A percentile compares a stretch with the other conserved stretches of the same genome.
These are phyloP conservation scores for Jacaranda mimosifolia DNA, from an alignment of 257 asterid genomes.

Conservation along the genomic window DNA sequence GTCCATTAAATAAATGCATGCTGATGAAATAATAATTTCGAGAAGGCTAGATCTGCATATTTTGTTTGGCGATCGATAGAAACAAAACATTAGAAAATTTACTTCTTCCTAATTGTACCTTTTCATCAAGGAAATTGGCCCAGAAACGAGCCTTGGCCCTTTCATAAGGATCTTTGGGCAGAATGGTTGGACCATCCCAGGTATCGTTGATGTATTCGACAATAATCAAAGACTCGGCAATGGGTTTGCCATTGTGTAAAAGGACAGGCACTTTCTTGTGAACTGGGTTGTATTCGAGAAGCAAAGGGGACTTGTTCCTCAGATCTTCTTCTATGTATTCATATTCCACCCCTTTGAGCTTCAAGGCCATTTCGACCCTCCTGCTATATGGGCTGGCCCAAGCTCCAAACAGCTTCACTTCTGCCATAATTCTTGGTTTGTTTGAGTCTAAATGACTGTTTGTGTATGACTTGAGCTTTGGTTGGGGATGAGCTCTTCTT, in stretches of 20 bases:
- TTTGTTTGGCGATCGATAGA: too few species aligned
- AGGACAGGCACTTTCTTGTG: constrained; percentile 37
- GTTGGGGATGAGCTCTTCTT: too few species aligned
- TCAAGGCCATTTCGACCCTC: constrained; percentile 45
- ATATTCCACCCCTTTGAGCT: constrained; percentile 54
- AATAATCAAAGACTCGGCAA: constrained; percentile 43
- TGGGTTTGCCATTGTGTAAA: constrained; percentile 41
- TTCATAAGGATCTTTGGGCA: constrained; percentile 47
- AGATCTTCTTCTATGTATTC: constrained; percentile 51
- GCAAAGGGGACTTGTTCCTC: constrained; percentile 43
- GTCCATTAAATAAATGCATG: too few species aligned
- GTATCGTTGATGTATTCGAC: constrained; percentile 26
- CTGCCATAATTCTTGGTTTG: constrained; percentile 39
- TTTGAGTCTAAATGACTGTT: not conserved
- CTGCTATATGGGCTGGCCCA: too few species aligned
- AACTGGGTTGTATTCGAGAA: constrained; percentile 59
- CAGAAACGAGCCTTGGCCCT: constrained; percentile 51
- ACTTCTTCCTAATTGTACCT: constrained; percentile 27
- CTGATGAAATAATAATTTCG: too few species aligned
- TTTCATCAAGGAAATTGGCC: constrained; percentile 48
- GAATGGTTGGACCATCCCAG: constrained; percentile 36
- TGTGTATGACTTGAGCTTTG: too few species aligned
- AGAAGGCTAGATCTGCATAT: too few species aligned
- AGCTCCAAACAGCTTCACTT: constrained; percentile 47
- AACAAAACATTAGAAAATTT: too few species aligned